These are phyloP conservation scores for Dendrobium chrysotoxum DNA, from an alignment of 106 monocot genomes.

Conservation along the genomic window DNA sequence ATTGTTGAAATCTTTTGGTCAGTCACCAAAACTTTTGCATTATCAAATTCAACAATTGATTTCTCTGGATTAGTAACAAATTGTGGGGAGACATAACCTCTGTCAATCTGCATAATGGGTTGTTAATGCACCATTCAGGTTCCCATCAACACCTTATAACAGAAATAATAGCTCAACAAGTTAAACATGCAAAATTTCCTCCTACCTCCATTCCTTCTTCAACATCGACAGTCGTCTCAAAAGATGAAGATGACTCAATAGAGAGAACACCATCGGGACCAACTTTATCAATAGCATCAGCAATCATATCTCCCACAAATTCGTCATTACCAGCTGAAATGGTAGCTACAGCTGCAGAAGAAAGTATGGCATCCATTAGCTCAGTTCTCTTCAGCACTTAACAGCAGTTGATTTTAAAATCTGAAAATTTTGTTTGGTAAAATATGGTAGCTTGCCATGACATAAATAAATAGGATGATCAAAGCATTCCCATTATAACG, in stretches of 20 bases:
- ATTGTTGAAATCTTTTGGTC: slow-evolving; percentile 77
- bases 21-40: slow-evolving; percentile 61
- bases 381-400: background rate
- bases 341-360: slow-evolving; percentile 58
- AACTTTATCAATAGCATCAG: slow-evolving; percentile 86
- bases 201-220: slow-evolving; percentile 69
- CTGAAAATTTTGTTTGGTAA: background rate
- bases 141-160: background rate
- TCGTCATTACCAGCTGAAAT: slow-evolving; percentile 84
- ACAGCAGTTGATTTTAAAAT: background rate
- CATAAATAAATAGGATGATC: background rate
- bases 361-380: background rate
- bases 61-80: slow-evolving; percentile 76
- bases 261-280: slow-evolving; percentile 78
- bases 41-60: slow-evolving; percentile 67
- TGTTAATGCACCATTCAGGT: background rate
- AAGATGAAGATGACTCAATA: slow-evolving; percentile 76
- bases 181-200: background rate
- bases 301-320: slow-evolving; percentile 64
- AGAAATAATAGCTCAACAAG: background rate
- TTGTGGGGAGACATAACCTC: slow-evolving; percentile 77
- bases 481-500: background rate
- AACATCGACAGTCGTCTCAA: slow-evolving; percentile 73
- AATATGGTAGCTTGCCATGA: background rate
- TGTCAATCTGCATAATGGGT: slow-evolving; percentile 47